Evolutionary conservation across 2,329 filamentous ascomycete species (phyloP), one percentile per base, ranked within the genome.

Genomic region (Arthrobotrys megalospora): DNA sequence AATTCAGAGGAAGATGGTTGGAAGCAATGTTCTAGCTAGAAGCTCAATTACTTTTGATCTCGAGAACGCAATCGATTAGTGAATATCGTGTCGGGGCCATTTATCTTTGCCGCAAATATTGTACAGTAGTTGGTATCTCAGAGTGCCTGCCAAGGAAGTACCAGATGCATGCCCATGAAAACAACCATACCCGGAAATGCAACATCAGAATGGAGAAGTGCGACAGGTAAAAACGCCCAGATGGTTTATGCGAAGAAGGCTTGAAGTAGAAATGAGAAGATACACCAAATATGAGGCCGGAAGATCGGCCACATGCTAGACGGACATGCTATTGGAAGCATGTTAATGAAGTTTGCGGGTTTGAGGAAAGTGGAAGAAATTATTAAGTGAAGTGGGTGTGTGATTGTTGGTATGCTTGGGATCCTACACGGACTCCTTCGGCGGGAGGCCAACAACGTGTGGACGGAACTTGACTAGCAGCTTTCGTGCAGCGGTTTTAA

Each of bases 211-310:
- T n/a, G 53, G 58, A 47, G 21, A 70, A 32, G 21, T 32, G 24
- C 7, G 36, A 55, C 38, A 55, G 14, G 43, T 69, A 62, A 77
- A 69, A 77, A 77, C 73, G 73, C 73, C 55, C 89, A 80, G 89
- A 88, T 90, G 76, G 24, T 47, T 58, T 10, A 69, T 36, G 45
- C 80, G 60, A 28, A 36, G 36, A 60, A 83, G 81, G 82, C 79
- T 82, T 7, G 10, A 58, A 66, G 64, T 48, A 47, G 64, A 48
- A 71, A 43, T 0, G 2, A 5, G 24, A 43, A 43, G n/a, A 34
- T 47, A 69, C 11, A 58, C 10, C 11, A n/a, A 52, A 45, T 32
- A 36, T 21, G 52, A 52, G 24, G 48, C 12, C 60, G 3, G 12
- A 34, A 28, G 21, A 36, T 36, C 21, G 12, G 28, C 19, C 43